Evolutionary conservation across 768 basidiomycete genomes (phyloP).

Genomic region (Cantharellus anzutake): DNA sequence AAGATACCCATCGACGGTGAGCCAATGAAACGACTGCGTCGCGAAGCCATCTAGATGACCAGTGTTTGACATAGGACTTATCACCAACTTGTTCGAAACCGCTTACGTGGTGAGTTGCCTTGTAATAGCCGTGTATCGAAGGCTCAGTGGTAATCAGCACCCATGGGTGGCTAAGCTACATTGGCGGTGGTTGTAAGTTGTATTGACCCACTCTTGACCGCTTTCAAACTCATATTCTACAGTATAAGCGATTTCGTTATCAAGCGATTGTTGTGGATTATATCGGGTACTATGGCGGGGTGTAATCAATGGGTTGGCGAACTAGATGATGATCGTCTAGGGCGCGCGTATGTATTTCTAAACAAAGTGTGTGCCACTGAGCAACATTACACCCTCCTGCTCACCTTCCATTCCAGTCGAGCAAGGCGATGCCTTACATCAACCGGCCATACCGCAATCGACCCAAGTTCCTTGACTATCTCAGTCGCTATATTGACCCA

Average conservation of each 20-base stretch:
- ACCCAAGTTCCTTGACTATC: conserved; percentile 22
- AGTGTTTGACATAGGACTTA: conserved; percentile 14
- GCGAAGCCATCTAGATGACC: neutral
- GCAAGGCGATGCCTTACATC: conserved; percentile 40
- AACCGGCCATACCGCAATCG: conserved; percentile 36
- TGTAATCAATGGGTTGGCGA: conserved; percentile 49
- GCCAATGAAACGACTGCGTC: neutral
- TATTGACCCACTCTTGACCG: neutral
- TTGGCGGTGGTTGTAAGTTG: conserved; percentile 36
- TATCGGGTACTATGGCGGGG: conserved; percentile 35
- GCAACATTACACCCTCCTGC: neutral
- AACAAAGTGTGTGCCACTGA: conserved; percentile 25
- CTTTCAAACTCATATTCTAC: neutral
- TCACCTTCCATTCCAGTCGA: conserved; percentile 19
- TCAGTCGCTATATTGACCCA: conserved; percentile 41
- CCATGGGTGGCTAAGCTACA: conserved; percentile 38
- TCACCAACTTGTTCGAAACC: conserved; percentile 40
- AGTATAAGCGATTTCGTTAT: conserved; percentile 32
- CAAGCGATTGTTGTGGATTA: conserved; percentile 38
- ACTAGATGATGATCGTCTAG: conserved; percentile 31
- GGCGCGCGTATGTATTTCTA: conserved; percentile 43
- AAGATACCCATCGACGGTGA: conserved; percentile 21
- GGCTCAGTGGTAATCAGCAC: conserved; percentile 19
- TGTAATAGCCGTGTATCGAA: neutral
- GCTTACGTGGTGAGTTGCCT: conserved; percentile 27